Conservation (phyloP, 2,329 filamentous ascomycete species). For the Tolypocladium tundrense region DNA sequence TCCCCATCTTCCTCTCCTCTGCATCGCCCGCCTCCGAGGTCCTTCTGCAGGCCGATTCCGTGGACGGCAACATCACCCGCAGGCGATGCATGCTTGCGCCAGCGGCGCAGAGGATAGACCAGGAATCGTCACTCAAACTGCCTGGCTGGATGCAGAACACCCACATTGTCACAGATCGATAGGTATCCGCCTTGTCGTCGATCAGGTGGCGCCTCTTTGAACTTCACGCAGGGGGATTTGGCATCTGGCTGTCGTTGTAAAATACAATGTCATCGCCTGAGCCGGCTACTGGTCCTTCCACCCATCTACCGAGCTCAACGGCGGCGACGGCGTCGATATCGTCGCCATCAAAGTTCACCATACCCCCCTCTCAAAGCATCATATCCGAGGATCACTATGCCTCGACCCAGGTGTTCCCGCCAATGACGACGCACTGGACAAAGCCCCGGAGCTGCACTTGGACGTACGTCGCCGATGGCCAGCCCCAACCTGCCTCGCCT, state of each 20-base stretch:
- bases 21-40: not conserved
- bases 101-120: not conserved
- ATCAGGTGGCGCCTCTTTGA: not conserved
- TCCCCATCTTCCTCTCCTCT: not conserved
- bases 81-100: constrained; percentile 1
- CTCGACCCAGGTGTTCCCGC: constrained; percentile 15
- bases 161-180: not conserved
- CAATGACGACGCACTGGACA: constrained; percentile 28
- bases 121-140: not conserved
- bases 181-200: not conserved
- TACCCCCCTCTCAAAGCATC: not conserved
- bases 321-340: not conserved
- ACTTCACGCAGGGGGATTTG: not conserved
- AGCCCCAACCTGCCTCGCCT: constrained; percentile 10
- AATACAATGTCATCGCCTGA: constrained; percentile 5
- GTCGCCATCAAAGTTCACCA: constrained; percentile 7
- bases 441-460: constrained; percentile 25
- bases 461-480: constrained; percentile 23
- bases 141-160: not conserved
- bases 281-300: not conserved
- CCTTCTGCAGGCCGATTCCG: not conserved
- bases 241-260: not conserved
- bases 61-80: not conserved
- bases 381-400: constrained; percentile 7
- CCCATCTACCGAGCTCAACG: constrained; percentile 1